These are phyloP conservation scores for Penicillium soppii DNA, from an alignment of 495 filamentous ascomycete species.

Conservation along the genomic window DNA sequence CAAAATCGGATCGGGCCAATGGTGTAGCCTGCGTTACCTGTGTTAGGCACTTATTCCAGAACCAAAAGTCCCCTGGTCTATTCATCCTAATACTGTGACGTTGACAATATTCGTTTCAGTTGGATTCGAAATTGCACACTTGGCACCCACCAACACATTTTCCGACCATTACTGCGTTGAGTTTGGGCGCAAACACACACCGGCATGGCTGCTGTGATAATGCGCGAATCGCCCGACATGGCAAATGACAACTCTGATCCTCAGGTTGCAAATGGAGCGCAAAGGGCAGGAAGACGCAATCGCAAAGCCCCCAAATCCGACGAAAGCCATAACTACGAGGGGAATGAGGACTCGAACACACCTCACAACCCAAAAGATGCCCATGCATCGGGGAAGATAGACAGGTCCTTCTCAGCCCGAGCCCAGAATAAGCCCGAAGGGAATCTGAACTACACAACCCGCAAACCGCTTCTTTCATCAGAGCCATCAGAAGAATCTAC, in stretches of 20 bases:
- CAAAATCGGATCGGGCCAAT: conserved; percentile 12
- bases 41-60: conserved; percentile 24
- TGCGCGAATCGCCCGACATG: conserved; percentile 22
- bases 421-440: conserved; percentile 13
- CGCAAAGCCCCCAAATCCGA: conserved; percentile 1
- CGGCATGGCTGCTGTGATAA: conserved; percentile 19
- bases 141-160: background rate
- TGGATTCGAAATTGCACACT: conserved; percentile 13
- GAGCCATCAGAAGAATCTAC: conserved; percentile 16
- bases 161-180: background rate
- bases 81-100: background rate
- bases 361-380: conserved; percentile 1
- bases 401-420: conserved; percentile 21
- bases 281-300: conserved; percentile 13
- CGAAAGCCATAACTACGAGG: conserved; percentile 6
- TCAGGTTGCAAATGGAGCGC: conserved; percentile 7
- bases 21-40: conserved; percentile 11
- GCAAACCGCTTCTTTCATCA: conserved; percentile 10
- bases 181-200: background rate
- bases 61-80: conserved; percentile 1
- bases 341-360: conserved; percentile 1
- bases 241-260: conserved; percentile 17
- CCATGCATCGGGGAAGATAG: conserved; percentile 3
- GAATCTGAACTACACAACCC: conserved; percentile 23
- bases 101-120: background rate